Evolutionary conservation across 129 eudicot genomes (phyloP).

Genomic region (Centella asiatica): DNA sequence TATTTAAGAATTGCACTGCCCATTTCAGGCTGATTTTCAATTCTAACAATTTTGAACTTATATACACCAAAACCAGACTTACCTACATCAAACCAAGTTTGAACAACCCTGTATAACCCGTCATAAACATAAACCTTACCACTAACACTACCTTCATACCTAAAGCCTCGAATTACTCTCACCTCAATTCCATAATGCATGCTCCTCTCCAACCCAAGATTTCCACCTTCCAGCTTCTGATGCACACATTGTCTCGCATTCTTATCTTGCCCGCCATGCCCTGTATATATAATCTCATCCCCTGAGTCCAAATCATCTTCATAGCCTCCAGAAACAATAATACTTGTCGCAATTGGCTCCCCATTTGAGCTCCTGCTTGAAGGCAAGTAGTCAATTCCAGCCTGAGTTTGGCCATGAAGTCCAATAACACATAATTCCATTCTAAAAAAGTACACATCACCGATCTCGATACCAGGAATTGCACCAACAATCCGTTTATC

Average conservation of each 20-base stretch:
- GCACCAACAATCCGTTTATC: constrained; percentile 71
- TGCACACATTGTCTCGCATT: constrained; percentile 43
- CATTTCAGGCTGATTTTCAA: constrained; percentile 60
- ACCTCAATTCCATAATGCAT: constrained; percentile 78
- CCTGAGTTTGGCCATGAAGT: constrained; percentile 69
- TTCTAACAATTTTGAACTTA: constrained; percentile 64
- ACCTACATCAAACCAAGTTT: constrained; percentile 63
- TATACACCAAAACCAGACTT: constrained; percentile 76
- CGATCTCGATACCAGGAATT: constrained; percentile 58
- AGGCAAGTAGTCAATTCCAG: constrained; percentile 67
- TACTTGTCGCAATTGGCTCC: constrained; percentile 71
- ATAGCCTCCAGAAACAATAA: constrained; percentile 77
- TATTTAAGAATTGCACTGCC: constrained; percentile 45
- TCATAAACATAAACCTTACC: constrained; percentile 85
- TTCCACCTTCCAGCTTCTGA: constrained; percentile 73
- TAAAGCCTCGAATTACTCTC: constrained; percentile 68
- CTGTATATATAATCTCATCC: constrained; percentile 55
- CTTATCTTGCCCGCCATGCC: constrained; percentile 85
- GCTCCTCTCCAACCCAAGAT: constrained; percentile 68
- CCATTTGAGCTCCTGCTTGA: constrained; percentile 57
- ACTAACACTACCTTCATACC: constrained; percentile 53
- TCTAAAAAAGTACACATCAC: constrained; percentile 59
- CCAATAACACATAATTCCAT: constrained; percentile 78
- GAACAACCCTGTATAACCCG: constrained; percentile 50
- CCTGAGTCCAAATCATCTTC: constrained; percentile 79